A percentile compares a stretch with the other conserved stretches of the same genome.
phyloP scores from a whole-genome alignment of 2,329 filamentous ascomycete genomes.

The Dactylellina parvicollis region DNA sequence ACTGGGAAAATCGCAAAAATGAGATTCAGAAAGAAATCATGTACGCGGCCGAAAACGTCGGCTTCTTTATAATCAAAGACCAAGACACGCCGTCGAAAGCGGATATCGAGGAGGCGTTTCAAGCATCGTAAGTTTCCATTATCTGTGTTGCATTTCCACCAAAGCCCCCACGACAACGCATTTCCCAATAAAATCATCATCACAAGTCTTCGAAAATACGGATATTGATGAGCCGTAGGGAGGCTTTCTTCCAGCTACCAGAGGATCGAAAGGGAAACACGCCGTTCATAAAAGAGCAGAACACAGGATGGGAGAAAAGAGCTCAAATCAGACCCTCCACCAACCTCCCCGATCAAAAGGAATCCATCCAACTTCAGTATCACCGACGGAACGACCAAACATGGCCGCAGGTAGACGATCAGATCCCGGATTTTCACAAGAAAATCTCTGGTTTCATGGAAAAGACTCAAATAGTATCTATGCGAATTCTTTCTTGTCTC shows the following conservation, averaged over 20 bases:
- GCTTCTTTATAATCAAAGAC: constrained; percentile 70
- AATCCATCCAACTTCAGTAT: constrained; percentile 72
- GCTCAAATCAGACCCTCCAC: constrained; percentile 70
- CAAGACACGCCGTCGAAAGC: constrained; percentile 66
- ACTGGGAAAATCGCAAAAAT: constrained; percentile 67
- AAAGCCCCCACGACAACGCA: constrained; percentile 43
- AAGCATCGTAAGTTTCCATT: constrained; percentile 53
- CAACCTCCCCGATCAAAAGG: constrained; percentile 69
- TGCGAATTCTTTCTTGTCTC: constrained; percentile 70
- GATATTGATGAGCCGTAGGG: constrained; percentile 59
- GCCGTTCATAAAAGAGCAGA: constrained; percentile 66
- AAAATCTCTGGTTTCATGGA: constrained; percentile 67
- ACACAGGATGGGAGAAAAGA: constrained; percentile 71
- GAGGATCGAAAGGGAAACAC: constrained; percentile 67
- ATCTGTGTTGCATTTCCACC: constrained; percentile 44
- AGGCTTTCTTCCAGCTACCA: constrained; percentile 68
- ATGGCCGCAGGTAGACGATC: constrained; percentile 66
- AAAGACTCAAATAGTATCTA: constrained; percentile 66
- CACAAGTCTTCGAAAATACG: constrained; percentile 63
- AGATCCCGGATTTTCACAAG: constrained; percentile 65
- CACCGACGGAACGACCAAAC: constrained; percentile 66
- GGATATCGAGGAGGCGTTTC: constrained; percentile 63
- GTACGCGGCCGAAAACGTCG: constrained; percentile 68
- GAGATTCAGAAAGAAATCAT: constrained; percentile 67
- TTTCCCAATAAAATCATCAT: background rate